These are phyloP conservation scores for Entrophospora sp. DNA, from an alignment of 192 early-diverging fungal species.

Conservation along the genomic window DNA sequence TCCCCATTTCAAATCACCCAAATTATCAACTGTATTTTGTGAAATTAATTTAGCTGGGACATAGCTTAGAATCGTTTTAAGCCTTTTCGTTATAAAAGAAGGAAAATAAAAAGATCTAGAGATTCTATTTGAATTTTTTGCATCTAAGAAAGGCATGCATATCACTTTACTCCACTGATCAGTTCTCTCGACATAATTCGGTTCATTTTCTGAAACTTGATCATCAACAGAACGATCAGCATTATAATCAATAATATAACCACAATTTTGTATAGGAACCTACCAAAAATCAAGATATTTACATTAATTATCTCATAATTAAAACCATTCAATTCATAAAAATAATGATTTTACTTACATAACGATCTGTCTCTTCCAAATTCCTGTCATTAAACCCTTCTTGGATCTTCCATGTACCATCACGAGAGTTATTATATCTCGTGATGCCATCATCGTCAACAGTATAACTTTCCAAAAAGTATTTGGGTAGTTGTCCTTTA, in stretches of 20 bases:
- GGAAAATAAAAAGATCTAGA: conserved; percentile 43
- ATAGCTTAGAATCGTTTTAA: neutral
- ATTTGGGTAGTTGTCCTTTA: conserved; percentile 73
- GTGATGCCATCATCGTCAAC: conserved; percentile 1
- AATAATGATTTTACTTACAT: conserved; percentile 36
- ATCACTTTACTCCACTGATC: conserved; percentile 40
- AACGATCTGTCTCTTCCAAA: conserved; percentile 46
- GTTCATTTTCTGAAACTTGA: conserved; percentile 24
- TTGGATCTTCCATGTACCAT: conserved; percentile 32
- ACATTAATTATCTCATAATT: neutral
- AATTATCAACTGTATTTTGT: neutral
- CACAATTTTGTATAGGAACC: conserved; percentile 41
- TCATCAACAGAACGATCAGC: conserved; percentile 21
- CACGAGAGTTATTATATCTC: neutral
- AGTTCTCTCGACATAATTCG: conserved; percentile 35
- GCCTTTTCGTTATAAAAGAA: neutral
- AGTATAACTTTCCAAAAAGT: conserved; percentile 48
- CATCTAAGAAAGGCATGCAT: conserved; percentile 56
- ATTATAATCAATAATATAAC: conserved; percentile 58
- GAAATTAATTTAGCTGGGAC: neutral
- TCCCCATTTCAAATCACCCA: conserved; percentile 36
- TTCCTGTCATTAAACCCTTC: conserved; percentile 62
- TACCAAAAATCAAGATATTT: conserved; percentile 18
- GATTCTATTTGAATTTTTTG: conserved; percentile 29
- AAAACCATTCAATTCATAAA: too few relatives aligned